phyloP scores from a whole-genome alignment of 768 basidiomycete genomes.

The Rubroboletus pulcherrimus region DNA sequence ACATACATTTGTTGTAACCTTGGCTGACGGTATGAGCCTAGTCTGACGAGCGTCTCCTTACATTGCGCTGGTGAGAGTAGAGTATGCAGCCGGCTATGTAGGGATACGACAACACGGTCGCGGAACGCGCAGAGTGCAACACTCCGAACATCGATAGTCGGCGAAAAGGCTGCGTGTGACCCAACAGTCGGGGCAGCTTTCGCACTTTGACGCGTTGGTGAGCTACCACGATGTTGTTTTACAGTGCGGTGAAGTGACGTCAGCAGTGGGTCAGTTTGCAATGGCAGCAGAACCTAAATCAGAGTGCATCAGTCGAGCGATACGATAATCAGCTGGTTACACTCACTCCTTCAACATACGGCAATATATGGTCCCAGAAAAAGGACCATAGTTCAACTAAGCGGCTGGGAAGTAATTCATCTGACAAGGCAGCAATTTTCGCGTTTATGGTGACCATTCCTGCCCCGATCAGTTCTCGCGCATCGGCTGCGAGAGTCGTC shows the following conservation, averaged over 20 bases:
- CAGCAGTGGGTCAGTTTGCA: conserved; percentile 60
- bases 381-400: conserved; percentile 90
- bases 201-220: conserved; percentile 48
- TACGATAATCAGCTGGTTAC: background rate
- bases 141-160: conserved; percentile 75
- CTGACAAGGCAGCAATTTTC: conserved; percentile 72
- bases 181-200: conserved; percentile 36
- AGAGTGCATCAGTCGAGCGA: conserved; percentile 17
- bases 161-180: conserved; percentile 31
- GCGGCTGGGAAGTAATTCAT: conserved; percentile 69
- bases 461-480: conserved; percentile 75
- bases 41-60: conserved; percentile 56
- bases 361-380: conserved; percentile 88
- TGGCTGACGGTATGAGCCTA: conserved; percentile 56
- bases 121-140: conserved; percentile 79
- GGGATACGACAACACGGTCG: conserved; percentile 71
- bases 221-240: conserved; percentile 49
- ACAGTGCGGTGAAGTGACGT: conserved; percentile 65
- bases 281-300: conserved; percentile 53
- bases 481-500: conserved; percentile 69
- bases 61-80: conserved; percentile 51
- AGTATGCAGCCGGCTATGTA: conserved; percentile 51
- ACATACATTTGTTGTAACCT: conserved; percentile 78
- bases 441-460: conserved; percentile 94
- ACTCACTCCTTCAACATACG: conserved; percentile 83